Evolutionary conservation across 2,329 filamentous ascomycete species (phyloP).

Genomic region (Rhinocladiella mackenziei): DNA sequence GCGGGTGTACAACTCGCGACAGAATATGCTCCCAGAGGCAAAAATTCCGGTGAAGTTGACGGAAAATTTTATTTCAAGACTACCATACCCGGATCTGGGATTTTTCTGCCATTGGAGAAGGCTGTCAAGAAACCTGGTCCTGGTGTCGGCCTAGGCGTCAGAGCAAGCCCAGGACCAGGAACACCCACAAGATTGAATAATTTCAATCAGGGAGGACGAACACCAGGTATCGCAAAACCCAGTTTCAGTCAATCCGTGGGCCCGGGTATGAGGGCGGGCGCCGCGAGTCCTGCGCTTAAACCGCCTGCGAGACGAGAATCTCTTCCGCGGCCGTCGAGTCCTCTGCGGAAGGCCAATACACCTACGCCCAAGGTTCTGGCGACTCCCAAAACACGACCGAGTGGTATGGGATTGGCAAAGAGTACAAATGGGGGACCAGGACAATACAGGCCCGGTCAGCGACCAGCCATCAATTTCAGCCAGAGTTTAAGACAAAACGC

Average conservation of each 20-base stretch:
- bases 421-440: slow-evolving; percentile 57
- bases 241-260: slow-evolving; percentile 90
- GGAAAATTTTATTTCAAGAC: slow-evolving; percentile 81
- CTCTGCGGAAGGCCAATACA: slow-evolving; percentile 63
- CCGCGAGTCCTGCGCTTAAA: slow-evolving; percentile 68
- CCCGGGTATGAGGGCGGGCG: slow-evolving; percentile 54
- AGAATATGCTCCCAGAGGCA: slow-evolving; percentile 77
- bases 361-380: slow-evolving; percentile 22
- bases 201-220: slow-evolving; percentile 47
- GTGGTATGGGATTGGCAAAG: slow-evolving; percentile 26
- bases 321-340: slow-evolving; percentile 83
- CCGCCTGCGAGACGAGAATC: slow-evolving; percentile 64
- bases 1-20: slow-evolving; percentile 83
- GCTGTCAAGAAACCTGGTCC: slow-evolving; percentile 65
- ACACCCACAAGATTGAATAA: slow-evolving; percentile 58
- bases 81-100: slow-evolving; percentile 72
- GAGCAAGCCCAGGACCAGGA: slow-evolving; percentile 18
- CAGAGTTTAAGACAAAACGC: slow-evolving; percentile 29
- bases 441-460: slow-evolving; percentile 56
- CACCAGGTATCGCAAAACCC: slow-evolving; percentile 59
- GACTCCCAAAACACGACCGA: slow-evolving; percentile 27
- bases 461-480: slow-evolving; percentile 38
- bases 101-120: slow-evolving; percentile 85
- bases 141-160: slow-evolving; percentile 41
- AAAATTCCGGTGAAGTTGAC: slow-evolving; percentile 95